These are phyloP conservation scores for Tricholomella constricta DNA, from an alignment of 768 basidiomycete species.

Conservation along the genomic window DNA sequence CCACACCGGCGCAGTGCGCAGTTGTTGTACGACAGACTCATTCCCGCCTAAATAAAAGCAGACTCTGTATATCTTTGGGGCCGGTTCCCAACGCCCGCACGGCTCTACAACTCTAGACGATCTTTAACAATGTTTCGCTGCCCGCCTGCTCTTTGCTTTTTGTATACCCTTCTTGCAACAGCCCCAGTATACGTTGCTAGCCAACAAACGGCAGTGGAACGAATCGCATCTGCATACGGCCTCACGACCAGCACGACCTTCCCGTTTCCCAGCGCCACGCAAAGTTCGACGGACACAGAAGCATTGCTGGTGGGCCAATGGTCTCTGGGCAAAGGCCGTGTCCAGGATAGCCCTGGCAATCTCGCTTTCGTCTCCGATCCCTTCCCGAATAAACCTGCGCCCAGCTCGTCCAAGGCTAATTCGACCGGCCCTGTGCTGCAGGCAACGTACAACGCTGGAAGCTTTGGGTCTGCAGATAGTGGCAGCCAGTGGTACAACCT, in stretches of 20 bases:
- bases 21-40: too few relatives aligned
- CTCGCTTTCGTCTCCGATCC: slow-evolving; percentile 69
- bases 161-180: slow-evolving; percentile 18
- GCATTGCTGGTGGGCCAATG: slow-evolving; percentile 55
- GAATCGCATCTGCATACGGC: slow-evolving; percentile 51
- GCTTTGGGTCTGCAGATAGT: slow-evolving; percentile 59
- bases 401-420: slow-evolving; percentile 25
- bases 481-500: slow-evolving; percentile 69
- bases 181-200: slow-evolving; percentile 24
- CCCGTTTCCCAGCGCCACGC: slow-evolving; percentile 66
- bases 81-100: slow-evolving; percentile 1
- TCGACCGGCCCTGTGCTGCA: slow-evolving; percentile 50
- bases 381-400: slow-evolving; percentile 51
- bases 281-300: slow-evolving; percentile 49
- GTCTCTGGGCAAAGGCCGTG: slow-evolving; percentile 59
- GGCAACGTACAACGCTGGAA: slow-evolving; percentile 64
- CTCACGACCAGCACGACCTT: slow-evolving; percentile 63
- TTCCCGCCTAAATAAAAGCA: neutral
- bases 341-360: slow-evolving; percentile 58
- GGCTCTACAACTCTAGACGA: neutral
- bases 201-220: slow-evolving; percentile 32
- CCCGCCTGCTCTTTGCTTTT: slow-evolving; percentile 13
- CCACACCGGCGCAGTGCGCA: too few relatives aligned
- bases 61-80: neutral
- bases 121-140: slow-evolving; percentile 6